Evolutionary conservation across 164 flowering plant species (phyloP).

Genomic region (Stephania yunnanensis): DNA sequence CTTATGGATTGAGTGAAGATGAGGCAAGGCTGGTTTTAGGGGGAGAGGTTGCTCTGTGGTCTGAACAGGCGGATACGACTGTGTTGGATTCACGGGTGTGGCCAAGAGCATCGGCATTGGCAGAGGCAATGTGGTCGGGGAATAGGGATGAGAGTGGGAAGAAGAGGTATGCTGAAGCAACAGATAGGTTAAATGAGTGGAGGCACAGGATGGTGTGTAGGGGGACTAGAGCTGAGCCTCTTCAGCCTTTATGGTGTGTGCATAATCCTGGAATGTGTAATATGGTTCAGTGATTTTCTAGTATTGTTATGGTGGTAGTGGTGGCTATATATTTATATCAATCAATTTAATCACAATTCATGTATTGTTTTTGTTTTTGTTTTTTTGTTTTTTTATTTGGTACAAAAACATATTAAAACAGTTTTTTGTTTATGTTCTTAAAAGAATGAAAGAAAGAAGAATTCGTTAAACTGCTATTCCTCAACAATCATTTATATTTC

Average conservation of each 20-base stretch:
- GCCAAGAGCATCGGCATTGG: constrained; percentile 85
- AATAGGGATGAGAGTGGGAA: constrained; percentile 63
- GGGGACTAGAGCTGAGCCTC: constrained; percentile 78
- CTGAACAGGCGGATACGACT: constrained; percentile 81
- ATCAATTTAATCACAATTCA: too few species aligned
- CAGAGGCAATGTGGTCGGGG: constrained; percentile 87
- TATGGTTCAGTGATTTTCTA: constrained; percentile 28
- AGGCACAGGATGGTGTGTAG: constrained; percentile 67
- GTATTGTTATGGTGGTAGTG: too few species aligned
- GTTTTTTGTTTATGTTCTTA: too few species aligned
- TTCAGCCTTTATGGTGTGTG: constrained; percentile 89
- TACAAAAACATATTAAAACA: too few species aligned
- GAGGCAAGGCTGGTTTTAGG: constrained; percentile 73
- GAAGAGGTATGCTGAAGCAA: constrained; percentile 85
- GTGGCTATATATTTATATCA: too few species aligned
- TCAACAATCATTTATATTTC: too few species aligned
- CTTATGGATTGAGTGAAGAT: constrained; percentile 50
- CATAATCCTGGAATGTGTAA: constrained; percentile 84
- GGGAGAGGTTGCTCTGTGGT: constrained; percentile 95
- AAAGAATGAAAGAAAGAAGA: too few species aligned
- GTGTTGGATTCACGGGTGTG: constrained; percentile 73
- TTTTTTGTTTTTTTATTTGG: too few species aligned
- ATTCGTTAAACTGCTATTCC: too few species aligned
- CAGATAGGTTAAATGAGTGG: constrained; percentile 79
- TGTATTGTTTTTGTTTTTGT: too few species aligned